Percentiles rank a stretch among this genome's conserved stretches.
Conservation (phyloP, 2,329 filamentous ascomycete species). For the Fragosphaeria purpurea region DNA sequence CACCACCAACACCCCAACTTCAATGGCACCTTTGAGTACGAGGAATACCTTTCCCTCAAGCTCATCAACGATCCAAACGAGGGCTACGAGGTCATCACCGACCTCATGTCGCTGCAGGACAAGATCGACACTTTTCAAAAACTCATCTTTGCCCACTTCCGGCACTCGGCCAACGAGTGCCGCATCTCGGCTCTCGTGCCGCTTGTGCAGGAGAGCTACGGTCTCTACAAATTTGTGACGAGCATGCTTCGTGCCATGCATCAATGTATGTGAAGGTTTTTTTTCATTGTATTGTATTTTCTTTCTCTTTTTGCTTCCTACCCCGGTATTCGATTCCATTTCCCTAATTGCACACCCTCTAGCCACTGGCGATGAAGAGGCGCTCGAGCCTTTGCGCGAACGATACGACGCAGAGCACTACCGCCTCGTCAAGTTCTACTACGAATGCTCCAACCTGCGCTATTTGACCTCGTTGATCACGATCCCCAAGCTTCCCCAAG, state of each 20-base stretch:
- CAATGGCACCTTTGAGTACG: slow-evolving; percentile 97
- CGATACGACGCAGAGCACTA: slow-evolving; percentile 95
- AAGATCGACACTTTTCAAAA: slow-evolving; percentile 99
- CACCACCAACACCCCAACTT: slow-evolving; percentile 96
- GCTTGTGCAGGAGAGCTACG: slow-evolving; percentile 93
- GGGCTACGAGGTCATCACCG: slow-evolving; percentile 91
- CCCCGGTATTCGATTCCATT: background rate
- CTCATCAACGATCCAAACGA: slow-evolving; percentile 98
- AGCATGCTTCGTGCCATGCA: slow-evolving; percentile 99
- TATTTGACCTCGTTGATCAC: slow-evolving; percentile 95
- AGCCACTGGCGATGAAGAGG: slow-evolving; percentile 90
- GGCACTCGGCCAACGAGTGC: slow-evolving; percentile 84
- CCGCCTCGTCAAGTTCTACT: slow-evolving; percentile 94
- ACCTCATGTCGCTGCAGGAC: slow-evolving; percentile 93
- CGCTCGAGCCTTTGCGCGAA: slow-evolving; percentile 74
- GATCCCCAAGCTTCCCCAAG: slow-evolving; percentile 88
- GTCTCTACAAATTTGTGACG: slow-evolving; percentile 98
- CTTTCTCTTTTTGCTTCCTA: background rate
- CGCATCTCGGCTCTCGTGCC: slow-evolving; percentile 89
- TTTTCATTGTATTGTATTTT: background rate
- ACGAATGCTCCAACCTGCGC: slow-evolving; percentile 94
- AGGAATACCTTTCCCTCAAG: slow-evolving; percentile 97
- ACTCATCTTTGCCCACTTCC: slow-evolving; percentile 94
- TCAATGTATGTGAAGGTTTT: slow-evolving; percentile 52
- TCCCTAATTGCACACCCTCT: slow-evolving; percentile 12